phyloP scores from a whole-genome alignment of 2,329 filamentous ascomycete species.

The Huntiella decipiens region DNA sequence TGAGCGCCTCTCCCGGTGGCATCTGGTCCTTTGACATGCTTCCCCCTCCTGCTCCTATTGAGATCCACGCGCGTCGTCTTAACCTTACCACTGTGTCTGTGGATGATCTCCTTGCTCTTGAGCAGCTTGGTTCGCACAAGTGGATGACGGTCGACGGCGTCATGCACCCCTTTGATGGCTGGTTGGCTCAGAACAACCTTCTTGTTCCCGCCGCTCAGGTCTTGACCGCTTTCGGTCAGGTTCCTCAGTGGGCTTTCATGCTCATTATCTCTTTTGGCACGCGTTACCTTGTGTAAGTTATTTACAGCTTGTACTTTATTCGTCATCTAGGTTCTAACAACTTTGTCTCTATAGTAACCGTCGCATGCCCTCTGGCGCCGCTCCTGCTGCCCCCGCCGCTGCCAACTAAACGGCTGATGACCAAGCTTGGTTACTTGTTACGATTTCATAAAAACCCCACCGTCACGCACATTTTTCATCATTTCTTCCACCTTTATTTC shows the following conservation, averaged over 20 bases:
- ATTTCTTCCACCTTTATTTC: constrained; percentile 10
- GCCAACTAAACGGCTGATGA: neutral
- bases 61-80: constrained; percentile 44
- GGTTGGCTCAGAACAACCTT: constrained; percentile 41
- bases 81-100: constrained; percentile 51
- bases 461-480: constrained; percentile 5
- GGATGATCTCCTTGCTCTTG: constrained; percentile 41
- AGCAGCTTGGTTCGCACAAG: constrained; percentile 30
- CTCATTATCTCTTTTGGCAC: constrained; percentile 53
- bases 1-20: constrained; percentile 44
- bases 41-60: constrained; percentile 42
- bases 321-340: neutral
- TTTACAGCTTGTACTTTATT: neutral
- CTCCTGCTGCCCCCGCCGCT: neutral
- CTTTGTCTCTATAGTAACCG: constrained; percentile 4
- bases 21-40: constrained; percentile 51
- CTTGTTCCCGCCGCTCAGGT: constrained; percentile 46
- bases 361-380: constrained; percentile 14
- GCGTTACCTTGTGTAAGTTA: constrained; percentile 57
- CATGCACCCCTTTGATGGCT: constrained; percentile 61
- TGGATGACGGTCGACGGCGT: constrained; percentile 36
- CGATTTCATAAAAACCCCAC: neutral
- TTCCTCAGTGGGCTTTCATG: constrained; percentile 66
- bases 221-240: constrained; percentile 45
- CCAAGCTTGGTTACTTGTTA: neutral